Base-by-base conservation (phyloP, 1,284 basidiomycete species). In the Mycena citricolor region DNA sequence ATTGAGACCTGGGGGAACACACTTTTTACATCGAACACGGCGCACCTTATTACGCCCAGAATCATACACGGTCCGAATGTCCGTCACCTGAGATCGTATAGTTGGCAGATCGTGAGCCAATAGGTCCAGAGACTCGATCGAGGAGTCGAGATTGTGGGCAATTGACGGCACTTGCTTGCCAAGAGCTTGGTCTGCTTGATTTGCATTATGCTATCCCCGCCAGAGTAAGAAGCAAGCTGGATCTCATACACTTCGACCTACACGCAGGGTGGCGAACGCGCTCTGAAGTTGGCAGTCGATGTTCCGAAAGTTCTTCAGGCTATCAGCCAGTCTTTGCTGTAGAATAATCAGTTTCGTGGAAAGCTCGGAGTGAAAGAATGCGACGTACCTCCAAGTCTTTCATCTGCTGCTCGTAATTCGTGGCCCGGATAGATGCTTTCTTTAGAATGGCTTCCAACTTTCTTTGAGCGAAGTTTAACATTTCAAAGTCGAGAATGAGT, bases 231-330 rank as follows among this genome's bases (percentile, higher is more conserved):
- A 37, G 47, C 23, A 3, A 1, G 32, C 17, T 21, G 42, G 7
- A 14, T 17, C 25, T 13, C 5, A 23, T 19, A 10, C 12, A 31
- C 7, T 17, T 16, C 5, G 20, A 61, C 69, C 47, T 28, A 83
- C 85, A 56, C 81, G 75, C 16, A 88, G 67, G 30, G 70, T 71
- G 44, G 65, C 66, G 41, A 78, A 73, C 2, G 80, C 74, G 39
- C 83, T 81, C 47, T 78, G 77, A 21, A 88, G 70, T 14, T 79
- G 70, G 49, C 74, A 73, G 53, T 87, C 82, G 51, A 88, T 79
- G 8, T 80, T 79, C 37, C 81, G 70, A 41, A 85, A 86, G 57
- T 86, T 86, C 54, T 79, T 81, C 42, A 88, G 64, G 57, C 81
- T 76, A 54, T 83, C 78, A 22, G 79, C 71, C 34, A 87, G 72